A percentile compares a stretch with the other conserved stretches of the same genome.
Evolutionary conservation across 2,329 filamentous ascomycete species (phyloP).

Genomic region (Colletotrichum scovillei): DNA sequence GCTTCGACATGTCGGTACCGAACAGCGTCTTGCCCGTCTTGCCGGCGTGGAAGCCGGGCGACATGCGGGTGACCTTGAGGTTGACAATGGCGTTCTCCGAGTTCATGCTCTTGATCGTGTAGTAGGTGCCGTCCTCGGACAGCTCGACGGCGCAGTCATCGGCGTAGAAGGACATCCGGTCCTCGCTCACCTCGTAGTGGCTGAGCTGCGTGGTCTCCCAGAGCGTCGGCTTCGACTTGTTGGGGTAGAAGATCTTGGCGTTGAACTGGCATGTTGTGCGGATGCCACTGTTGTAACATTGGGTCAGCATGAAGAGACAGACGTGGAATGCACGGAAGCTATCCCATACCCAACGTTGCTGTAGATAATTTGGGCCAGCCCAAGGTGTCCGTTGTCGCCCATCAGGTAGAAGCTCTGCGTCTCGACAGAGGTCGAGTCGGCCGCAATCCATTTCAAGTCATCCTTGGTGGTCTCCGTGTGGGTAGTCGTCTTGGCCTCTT

Average conservation of each 20-base stretch:
- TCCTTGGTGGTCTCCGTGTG: conserved; percentile 84
- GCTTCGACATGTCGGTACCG: conserved; percentile 85
- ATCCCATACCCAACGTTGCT: conserved; percentile 89
- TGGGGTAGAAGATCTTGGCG: conserved; percentile 87
- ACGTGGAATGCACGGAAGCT: not conserved
- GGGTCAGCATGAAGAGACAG: conserved; percentile 36
- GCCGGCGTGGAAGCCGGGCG: conserved; percentile 87
- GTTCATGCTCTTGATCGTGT: conserved; percentile 90
- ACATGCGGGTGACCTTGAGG: conserved; percentile 78
- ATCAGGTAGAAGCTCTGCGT: conserved; percentile 95
- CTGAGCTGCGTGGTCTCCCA: conserved; percentile 86
- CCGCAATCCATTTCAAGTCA: conserved; percentile 83
- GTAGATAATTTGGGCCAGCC: conserved; percentile 92
- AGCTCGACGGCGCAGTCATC: conserved; percentile 87
- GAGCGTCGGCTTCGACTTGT: conserved; percentile 77
- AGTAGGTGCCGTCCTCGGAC: conserved; percentile 83
- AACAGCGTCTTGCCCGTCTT: conserved; percentile 86
- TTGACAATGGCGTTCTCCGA: conserved; percentile 87
- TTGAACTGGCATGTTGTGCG: conserved; percentile 94
- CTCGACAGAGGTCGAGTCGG: conserved; percentile 91
- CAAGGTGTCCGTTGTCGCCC: conserved; percentile 80
- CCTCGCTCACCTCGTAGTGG: conserved; percentile 86
- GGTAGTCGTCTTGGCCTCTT: conserved; percentile 80
- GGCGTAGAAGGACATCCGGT: conserved; percentile 86
- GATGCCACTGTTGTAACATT: conserved; percentile 73